Base-by-base conservation (phyloP, 2,329 filamentous ascomycete species). In the Teratosphaeria epicoccoides region DNA sequence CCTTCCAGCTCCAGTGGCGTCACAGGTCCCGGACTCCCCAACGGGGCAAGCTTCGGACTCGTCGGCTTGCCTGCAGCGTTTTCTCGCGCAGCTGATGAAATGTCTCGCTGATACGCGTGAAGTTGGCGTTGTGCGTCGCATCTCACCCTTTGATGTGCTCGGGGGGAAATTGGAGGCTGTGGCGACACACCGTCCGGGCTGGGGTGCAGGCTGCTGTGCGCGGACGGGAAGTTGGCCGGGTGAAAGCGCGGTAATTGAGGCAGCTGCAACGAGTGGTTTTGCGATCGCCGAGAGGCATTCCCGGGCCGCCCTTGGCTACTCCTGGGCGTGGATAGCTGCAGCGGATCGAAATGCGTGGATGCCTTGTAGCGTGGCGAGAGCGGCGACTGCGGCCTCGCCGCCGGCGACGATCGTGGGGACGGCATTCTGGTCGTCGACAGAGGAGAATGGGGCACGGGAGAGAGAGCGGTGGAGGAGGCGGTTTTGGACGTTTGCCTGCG, bases 211-310 rank as follows among this genome's bases (percentile, higher is more conserved):
- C 69, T 71, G 47, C 60, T 66, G 48, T 66, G 60, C 17, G 57
- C 52, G 3, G 63, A 65, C 9, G 72, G 69, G 59, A 72, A 77
- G 63, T 77, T 76, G 55, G 75, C 73, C 6, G 75, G 75, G 54
- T 78, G 75, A 66, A 76, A 77, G 52, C 73, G 70, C 44, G 75
- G 75, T 40, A 78, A 66, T 1, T 70, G 71, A n/a, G 74, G 73
- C 12, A 77, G 63, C 51, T 71, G 71, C 29, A 76, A 63, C 24
- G 68, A 66, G 47, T 65, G 60, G 25, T 64, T 66, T 47, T 65
- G 64, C 43, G 64, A 63, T 44, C 66, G 67, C 12, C 66, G 66
- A 46, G 68, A 66, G 47, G 63, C 56, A 50, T 60, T 68, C 51
- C 60, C 52, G 24, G 59, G 43, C 47, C 61, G 49, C 43, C 60